Evolutionary conservation across 805 yeast genomes (phyloP).

Genomic region (Candida oleophila): DNA sequence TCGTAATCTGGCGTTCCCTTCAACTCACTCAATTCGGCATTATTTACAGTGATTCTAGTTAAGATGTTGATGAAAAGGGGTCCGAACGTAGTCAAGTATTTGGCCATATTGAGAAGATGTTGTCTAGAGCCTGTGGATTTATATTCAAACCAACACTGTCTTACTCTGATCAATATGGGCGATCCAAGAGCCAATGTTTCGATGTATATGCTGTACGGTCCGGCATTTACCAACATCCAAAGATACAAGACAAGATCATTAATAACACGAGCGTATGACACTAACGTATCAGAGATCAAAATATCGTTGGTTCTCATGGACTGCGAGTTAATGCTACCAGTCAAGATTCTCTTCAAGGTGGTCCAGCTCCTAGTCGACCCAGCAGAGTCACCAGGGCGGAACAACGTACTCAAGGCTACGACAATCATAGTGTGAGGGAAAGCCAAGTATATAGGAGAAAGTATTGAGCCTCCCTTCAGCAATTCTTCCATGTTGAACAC

Average conservation of each 20-base stretch:
- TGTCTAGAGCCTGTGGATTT: constrained; percentile 44
- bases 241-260: constrained; percentile 66
- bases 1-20: constrained; percentile 12
- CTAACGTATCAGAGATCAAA: constrained; percentile 76
- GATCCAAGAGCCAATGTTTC: constrained; percentile 37
- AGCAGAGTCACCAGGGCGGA: neutral
- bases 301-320: constrained; percentile 75
- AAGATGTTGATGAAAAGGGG: constrained; percentile 29
- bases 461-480: neutral
- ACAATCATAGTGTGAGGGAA: neutral
- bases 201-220: constrained; percentile 30
- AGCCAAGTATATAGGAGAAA: neutral
- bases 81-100: constrained; percentile 64
- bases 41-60: constrained; percentile 16
- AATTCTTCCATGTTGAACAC: constrained; percentile 14
- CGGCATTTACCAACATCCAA: constrained; percentile 40
- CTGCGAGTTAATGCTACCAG: constrained; percentile 58
- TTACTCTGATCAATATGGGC: constrained; percentile 75
- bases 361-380: constrained; percentile 35
- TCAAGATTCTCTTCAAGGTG: constrained; percentile 51
- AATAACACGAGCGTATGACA: constrained; percentile 75
- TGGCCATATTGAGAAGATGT: constrained; percentile 70
- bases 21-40: constrained; percentile 7
- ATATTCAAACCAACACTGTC: constrained; percentile 80
- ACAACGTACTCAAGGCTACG: neutral